Evolutionary conservation across 1,139 yeast species (phyloP).

Genomic region (Pichia sp.): DNA sequence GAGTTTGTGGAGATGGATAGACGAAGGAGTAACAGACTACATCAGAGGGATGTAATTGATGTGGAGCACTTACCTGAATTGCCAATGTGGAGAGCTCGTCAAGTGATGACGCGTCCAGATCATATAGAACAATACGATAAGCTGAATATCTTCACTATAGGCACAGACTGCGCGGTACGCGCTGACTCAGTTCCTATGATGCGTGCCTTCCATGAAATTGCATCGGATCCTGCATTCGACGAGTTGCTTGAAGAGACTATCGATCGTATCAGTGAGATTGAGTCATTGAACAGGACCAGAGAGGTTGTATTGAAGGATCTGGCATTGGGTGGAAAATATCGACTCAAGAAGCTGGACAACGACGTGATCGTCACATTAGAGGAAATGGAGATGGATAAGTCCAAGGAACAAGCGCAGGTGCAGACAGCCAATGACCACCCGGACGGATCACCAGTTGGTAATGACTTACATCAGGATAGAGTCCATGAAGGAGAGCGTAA

Average conservation of each 20-base stretch:
- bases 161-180: conserved; percentile 63
- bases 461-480: too few relatives aligned
- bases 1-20: conserved; percentile 68
- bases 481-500: conserved; percentile 33
- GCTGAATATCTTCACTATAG: conserved; percentile 71
- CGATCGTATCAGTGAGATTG: conserved; percentile 70
- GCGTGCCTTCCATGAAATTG: conserved; percentile 81
- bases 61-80: conserved; percentile 60
- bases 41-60: conserved; percentile 11
- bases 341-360: too few relatives aligned
- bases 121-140: conserved; percentile 70
- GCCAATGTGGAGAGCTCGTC: conserved; percentile 80
- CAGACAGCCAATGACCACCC: neutral
- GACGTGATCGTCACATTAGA: too few relatives aligned
- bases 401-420: too few relatives aligned
- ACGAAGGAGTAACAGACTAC: conserved; percentile 22
- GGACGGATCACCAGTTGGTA: neutral
- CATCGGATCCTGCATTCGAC: conserved; percentile 64
- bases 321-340: conserved; percentile 37
- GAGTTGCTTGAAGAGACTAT: conserved; percentile 61
- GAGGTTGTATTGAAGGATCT: conserved; percentile 73
- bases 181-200: conserved; percentile 87
- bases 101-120: conserved; percentile 80
- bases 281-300: conserved; percentile 72
- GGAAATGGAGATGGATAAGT: neutral